Conservation (phyloP, 2,329 filamentous ascomycete genomes). For the Ploettnerulaceae sp. region DNA sequence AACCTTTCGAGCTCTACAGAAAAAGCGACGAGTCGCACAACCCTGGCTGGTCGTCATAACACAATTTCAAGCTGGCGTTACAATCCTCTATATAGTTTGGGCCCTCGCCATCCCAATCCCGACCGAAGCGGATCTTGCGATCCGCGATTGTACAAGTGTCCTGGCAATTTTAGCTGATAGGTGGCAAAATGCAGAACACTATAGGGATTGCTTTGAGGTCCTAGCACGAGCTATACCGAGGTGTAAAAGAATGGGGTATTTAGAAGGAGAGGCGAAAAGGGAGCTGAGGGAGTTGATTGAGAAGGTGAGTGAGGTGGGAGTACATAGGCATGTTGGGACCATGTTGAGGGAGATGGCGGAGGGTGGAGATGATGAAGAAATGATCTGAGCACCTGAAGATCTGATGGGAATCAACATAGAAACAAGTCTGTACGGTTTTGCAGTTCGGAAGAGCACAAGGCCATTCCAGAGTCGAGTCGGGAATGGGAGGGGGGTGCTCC, state of each 20-base stretch:
- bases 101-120: constrained; percentile 21
- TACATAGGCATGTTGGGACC: constrained; percentile 12
- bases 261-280: constrained; percentile 6
- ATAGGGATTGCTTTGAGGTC: constrained; percentile 22
- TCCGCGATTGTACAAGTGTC: constrained; percentile 29
- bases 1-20: too few species aligned
- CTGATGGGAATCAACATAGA: not conserved
- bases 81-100: constrained; percentile 34
- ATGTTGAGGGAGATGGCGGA: constrained; percentile 16
- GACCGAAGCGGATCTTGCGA: constrained; percentile 24
- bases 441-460: not conserved
- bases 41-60: constrained; percentile 18
- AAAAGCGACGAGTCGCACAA: too few species aligned
- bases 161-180: constrained; percentile 28
- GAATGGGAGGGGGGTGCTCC: too few species aligned
- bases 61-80: constrained; percentile 26
- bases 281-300: constrained; percentile 12
- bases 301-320: constrained; percentile 8
- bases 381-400: not conserved
- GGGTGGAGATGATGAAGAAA: constrained; percentile 6
- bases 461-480: too few species aligned
- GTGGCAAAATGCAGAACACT: constrained; percentile 21
- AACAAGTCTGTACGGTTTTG: not conserved
- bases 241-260: not conserved
- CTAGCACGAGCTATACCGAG: constrained; percentile 12